Percentiles rank a stretch among this genome's conserved stretches.
Evolutionary conservation across 129 eudicot genomes (phyloP).

Genomic region (Oenanthe sinensis): DNA sequence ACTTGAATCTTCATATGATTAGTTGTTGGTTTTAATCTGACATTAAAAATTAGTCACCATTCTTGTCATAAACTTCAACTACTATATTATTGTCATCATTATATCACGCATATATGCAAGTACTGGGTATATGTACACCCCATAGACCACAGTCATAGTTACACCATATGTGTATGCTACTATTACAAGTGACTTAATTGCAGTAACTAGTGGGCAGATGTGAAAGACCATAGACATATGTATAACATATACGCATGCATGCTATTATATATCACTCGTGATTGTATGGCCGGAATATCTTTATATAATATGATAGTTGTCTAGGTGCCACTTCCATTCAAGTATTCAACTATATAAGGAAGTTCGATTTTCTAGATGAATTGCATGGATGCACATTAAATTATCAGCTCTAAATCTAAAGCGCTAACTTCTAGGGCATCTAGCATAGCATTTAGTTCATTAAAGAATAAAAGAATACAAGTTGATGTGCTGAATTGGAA

Average conservation of each 20-base stretch:
- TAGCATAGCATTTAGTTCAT: neutral
- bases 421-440: neutral
- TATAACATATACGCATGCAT: neutral
- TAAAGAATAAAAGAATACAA: neutral
- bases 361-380: neutral
- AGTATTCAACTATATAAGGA: neutral
- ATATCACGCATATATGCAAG: neutral
- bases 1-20: neutral
- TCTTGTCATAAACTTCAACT: neutral
- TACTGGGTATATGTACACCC: neutral
- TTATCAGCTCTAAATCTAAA: neutral
- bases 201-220: neutral
- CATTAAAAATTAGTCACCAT: neutral
- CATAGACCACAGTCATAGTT: too few species aligned
- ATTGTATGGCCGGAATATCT: neutral
- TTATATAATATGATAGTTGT: neutral
- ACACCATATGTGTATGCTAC: neutral
- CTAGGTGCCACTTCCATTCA: too few species aligned
- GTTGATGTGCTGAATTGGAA: conserved; percentile 1
- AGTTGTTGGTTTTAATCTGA: neutral
- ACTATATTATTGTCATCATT: neutral
- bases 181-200: neutral
- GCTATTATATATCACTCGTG: neutral
- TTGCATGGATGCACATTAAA: neutral
- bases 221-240: neutral